Percentiles rank a stretch among this genome's conserved stretches.
Evolutionary conservation across 306 rosid species (phyloP).

Genomic region (Potentilla sterilis): DNA sequence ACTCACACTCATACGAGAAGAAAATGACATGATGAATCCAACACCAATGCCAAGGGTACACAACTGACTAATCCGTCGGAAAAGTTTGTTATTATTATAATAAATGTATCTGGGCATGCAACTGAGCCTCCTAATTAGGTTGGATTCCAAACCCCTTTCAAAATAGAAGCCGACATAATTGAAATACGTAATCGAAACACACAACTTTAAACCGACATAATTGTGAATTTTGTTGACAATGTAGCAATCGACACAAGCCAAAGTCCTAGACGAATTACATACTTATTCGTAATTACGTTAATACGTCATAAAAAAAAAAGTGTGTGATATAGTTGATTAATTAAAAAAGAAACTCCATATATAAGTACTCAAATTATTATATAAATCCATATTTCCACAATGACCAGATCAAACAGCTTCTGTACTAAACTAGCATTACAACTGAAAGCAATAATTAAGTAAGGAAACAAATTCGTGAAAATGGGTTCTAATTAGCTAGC

Average conservation of each 20-base stretch:
- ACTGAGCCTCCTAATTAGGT: no score
- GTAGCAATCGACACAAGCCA: not conserved
- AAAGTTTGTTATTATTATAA: no score
- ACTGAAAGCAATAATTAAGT: not conserved
- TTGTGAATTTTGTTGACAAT: not conserved
- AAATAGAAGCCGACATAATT: no score
- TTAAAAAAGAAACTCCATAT: not conserved
- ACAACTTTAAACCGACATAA: not conserved
- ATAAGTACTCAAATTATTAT: not conserved
- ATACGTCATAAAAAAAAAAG: not conserved
- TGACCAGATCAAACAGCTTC: not conserved
- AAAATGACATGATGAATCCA: no score
- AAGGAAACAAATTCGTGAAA: not conserved
- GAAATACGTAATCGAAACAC: no score
- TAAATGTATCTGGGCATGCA: no score
- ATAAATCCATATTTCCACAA: not conserved
- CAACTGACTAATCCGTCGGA: no score
- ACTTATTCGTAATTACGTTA: not conserved
- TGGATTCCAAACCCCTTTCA: no score
- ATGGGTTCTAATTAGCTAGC: constrained; percentile 11
- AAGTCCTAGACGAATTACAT: not conserved
- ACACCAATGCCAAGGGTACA: no score
- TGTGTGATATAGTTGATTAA: no score
- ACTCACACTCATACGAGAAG: no score
- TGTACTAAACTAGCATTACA: constrained; percentile 2